Percentiles rank a stretch among this genome's conserved stretches.
Conservation (phyloP, 805 yeast genomes). For the Ogataea wickerhamii region DNA sequence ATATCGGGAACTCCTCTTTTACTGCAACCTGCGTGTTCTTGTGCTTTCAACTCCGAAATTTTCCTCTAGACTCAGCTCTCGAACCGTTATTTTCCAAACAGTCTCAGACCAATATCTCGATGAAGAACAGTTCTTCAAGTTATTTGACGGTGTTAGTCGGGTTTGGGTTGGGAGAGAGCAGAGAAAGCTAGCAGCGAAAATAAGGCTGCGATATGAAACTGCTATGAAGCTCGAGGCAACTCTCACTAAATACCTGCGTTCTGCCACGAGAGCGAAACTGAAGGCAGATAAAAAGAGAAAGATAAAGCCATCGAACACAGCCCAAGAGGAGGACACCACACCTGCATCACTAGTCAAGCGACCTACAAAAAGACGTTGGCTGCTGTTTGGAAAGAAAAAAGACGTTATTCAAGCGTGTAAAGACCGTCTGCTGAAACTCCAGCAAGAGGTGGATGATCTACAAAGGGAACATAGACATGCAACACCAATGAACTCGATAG, state of each 20-base stretch:
- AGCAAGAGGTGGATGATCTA: constrained; percentile 51
- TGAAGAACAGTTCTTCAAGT: constrained; percentile 65
- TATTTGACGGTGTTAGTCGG: constrained; percentile 78
- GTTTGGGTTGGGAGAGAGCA: constrained; percentile 76
- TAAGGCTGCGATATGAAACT: constrained; percentile 55
- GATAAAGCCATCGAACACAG: too few relatives aligned
- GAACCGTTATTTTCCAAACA: constrained; percentile 80
- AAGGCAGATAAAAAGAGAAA: constrained; percentile 72
- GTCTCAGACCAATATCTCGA: constrained; percentile 73
- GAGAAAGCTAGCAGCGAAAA: constrained; percentile 49
- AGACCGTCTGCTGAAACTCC: constrained; percentile 53
- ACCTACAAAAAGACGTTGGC: constrained; percentile 48
- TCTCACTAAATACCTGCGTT: constrained; percentile 51
- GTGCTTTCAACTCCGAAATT: constrained; percentile 78
- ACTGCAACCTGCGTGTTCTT: constrained; percentile 71
- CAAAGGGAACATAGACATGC: constrained; percentile 47
- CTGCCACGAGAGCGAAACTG: constrained; percentile 59
- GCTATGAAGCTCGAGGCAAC: constrained; percentile 66
- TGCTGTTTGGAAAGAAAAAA: constrained; percentile 52
- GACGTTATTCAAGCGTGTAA: constrained; percentile 59
- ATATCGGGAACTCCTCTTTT: constrained; percentile 79
- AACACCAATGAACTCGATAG: constrained; percentile 72
- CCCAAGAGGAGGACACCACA: constrained; percentile 43
- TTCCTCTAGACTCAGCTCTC: constrained; percentile 67
- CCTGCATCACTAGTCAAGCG: constrained; percentile 60